Evolutionary conservation across 2,329 filamentous ascomycete genomes (phyloP), one percentile per base, ranked within the genome.

Genomic region (Alternaria arbusti): DNA sequence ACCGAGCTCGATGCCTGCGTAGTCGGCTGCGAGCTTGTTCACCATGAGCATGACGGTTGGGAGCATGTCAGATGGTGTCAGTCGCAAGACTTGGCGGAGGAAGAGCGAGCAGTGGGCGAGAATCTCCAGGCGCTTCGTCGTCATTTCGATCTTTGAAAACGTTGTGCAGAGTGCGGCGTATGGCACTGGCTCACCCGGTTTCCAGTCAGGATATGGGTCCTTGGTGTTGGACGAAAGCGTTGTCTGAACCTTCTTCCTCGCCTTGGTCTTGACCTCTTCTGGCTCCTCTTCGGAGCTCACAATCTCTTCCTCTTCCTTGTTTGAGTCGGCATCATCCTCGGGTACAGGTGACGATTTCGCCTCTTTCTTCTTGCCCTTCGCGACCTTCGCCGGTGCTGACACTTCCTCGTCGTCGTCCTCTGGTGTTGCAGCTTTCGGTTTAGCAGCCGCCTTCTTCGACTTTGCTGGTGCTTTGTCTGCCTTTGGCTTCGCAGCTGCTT

Each of bases 11-110:
- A 99, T 94, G 20, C 96, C 96, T 46, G 94, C 91, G 79, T 97
- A 99, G 76, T 99, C 96, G 4, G 96, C 95, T 3, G 96, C 96
- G 25, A 99, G 88, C 79, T 98, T 98, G 82, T 97, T 97, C 80
- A 97, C 92, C 96, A 99, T 98, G 28, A 99, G 88, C 66, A 97
- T 86, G 23, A 98, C 90, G 0, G 93, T 97, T 0, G 94, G 90
- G 2, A 97, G 86, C 20, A 99, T 86, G 77, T 99, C 96, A 15
- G 90, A 86, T 0, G 96, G 96, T 0, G 94, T 97, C 36, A 99
- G 84, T 17, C 95, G 89, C 70, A 98, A 86, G n/a, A 99, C 95
- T 81, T 99, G 96, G 32, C 93, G 91, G 54, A 99, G 86, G 77
- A 99, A 98, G 2, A 93, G 85, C 1, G 94, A 91, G 80, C 94